Conservation (phyloP, 75 land plant genomes). For the Larix kaempferi region DNA sequence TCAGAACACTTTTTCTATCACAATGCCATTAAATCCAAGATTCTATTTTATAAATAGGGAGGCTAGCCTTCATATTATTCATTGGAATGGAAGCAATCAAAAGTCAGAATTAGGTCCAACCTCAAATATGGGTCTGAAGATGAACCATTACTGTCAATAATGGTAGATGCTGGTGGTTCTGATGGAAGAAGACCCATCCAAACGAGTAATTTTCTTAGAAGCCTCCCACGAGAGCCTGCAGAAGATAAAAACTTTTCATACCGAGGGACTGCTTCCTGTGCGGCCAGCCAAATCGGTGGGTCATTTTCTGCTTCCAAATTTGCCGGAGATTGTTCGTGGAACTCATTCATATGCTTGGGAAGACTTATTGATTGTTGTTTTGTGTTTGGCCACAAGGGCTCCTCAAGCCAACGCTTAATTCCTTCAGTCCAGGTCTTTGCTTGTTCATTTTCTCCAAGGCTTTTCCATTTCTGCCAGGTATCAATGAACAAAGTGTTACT, state of each 20-base stretch:
- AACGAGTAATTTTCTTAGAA: slow-evolving; percentile 61
- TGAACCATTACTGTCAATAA: slow-evolving; percentile 14
- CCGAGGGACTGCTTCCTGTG: slow-evolving; percentile 72
- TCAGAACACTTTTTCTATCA: not conserved
- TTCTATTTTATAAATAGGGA: not conserved
- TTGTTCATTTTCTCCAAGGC: slow-evolving; percentile 31
- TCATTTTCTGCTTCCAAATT: slow-evolving; percentile 26
- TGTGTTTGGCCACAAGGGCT: slow-evolving; percentile 28
- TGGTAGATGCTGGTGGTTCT: slow-evolving; percentile 29
- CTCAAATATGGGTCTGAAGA: slow-evolving; percentile 45
- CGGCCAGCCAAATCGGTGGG: slow-evolving; percentile 81
- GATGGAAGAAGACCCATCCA: slow-evolving; percentile 76
- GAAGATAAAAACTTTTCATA: slow-evolving; percentile 86
- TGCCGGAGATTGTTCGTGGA: slow-evolving; percentile 15
- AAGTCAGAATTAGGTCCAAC: slow-evolving; percentile 25
- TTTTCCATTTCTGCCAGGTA: slow-evolving; percentile 42
- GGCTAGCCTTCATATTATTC: not conserved
- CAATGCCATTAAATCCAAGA: not conserved
- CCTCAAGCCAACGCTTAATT: slow-evolving; percentile 64
- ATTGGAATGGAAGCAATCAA: not conserved
- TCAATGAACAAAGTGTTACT: not conserved
- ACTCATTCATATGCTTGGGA: slow-evolving; percentile 2
- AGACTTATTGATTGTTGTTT: slow-evolving; percentile 10
- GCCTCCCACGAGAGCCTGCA: slow-evolving; percentile 76
- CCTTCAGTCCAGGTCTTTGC: slow-evolving; percentile 38